Conservation (phyloP, 2,329 filamentous ascomycete genomes). For the Dendrostoma leiphaemia region DNA sequence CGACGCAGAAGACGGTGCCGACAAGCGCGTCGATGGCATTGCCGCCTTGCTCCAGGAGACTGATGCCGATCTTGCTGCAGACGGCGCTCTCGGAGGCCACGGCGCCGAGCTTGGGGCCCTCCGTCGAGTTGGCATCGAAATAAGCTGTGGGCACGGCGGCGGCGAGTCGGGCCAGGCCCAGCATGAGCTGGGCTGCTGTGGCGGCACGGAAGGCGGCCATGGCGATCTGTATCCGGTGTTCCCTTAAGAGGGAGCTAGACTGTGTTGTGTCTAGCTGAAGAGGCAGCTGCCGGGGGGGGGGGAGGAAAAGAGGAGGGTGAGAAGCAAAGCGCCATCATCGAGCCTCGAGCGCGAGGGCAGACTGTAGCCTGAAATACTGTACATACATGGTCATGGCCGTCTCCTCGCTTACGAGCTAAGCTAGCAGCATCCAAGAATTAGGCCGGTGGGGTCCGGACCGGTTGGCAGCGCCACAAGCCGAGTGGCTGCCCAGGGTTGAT, state of each 20-base stretch:
- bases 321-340: too few species aligned
- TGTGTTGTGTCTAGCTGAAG: neutral
- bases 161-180: slow-evolving; percentile 30
- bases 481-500: too few species aligned
- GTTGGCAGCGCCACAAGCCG: too few species aligned
- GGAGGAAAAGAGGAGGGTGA: neutral
- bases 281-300: neutral
- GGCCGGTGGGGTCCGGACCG: too few species aligned
- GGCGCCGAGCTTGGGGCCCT: slow-evolving; percentile 43
- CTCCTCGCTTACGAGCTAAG: too few species aligned
- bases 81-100: slow-evolving; percentile 59
- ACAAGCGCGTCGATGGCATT: slow-evolving; percentile 68
- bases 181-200: slow-evolving; percentile 6
- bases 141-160: slow-evolving; percentile 24
- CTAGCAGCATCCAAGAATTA: too few species aligned
- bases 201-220: slow-evolving; percentile 9
- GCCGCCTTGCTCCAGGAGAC: slow-evolving; percentile 56
- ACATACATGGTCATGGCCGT: too few species aligned
- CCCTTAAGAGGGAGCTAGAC: neutral
- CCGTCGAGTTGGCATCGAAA: slow-evolving; percentile 13
- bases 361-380: too few species aligned
- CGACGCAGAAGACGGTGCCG: slow-evolving; percentile 63
- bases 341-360: too few species aligned
- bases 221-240: neutral
- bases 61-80: slow-evolving; percentile 58